These are phyloP conservation scores for Oidium heveae DNA, from an alignment of 2,329 filamentous ascomycete genomes.

Conservation along the genomic window DNA sequence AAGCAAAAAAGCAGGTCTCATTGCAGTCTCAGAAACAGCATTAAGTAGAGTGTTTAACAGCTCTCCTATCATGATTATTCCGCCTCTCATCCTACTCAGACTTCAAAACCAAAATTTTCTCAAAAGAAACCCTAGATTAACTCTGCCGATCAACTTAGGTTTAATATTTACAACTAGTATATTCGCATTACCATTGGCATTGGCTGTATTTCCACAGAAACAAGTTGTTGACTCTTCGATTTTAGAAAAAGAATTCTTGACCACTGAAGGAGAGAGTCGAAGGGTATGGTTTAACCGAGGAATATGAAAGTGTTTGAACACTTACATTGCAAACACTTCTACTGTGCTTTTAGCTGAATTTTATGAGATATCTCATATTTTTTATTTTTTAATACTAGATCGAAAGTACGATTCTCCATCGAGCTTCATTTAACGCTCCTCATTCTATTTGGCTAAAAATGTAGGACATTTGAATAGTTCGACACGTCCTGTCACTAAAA, in stretches of 20 bases:
- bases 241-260: conserved; percentile 71
- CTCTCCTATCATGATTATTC: conserved; percentile 91
- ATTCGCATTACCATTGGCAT: conserved; percentile 66
- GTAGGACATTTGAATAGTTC: too few relatives aligned
- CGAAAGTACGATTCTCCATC: too few relatives aligned
- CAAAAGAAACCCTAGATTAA: conserved; percentile 47
- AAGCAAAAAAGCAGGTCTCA: conserved; percentile 61
- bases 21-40: conserved; percentile 85
- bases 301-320: conserved; percentile 25
- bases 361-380: too few relatives aligned
- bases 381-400: too few relatives aligned
- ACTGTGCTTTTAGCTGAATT: too few relatives aligned
- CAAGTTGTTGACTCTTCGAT: conserved; percentile 53
- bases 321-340: too few relatives aligned
- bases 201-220: conserved; percentile 80
- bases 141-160: conserved; percentile 62
- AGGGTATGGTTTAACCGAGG: conserved; percentile 94
- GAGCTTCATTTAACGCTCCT: too few relatives aligned
- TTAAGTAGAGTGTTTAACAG: conserved; percentile 78
- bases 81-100: conserved; percentile 61
- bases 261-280: conserved; percentile 49
- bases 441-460: too few relatives aligned
- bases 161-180: conserved; percentile 72
- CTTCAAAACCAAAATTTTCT: conserved; percentile 72
- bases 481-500: too few relatives aligned